Evolutionary conservation across 2,329 filamentous ascomycete species (phyloP), one percentile per base, ranked within the genome.

Genomic region (Akanthomyces lecanii): DNA sequence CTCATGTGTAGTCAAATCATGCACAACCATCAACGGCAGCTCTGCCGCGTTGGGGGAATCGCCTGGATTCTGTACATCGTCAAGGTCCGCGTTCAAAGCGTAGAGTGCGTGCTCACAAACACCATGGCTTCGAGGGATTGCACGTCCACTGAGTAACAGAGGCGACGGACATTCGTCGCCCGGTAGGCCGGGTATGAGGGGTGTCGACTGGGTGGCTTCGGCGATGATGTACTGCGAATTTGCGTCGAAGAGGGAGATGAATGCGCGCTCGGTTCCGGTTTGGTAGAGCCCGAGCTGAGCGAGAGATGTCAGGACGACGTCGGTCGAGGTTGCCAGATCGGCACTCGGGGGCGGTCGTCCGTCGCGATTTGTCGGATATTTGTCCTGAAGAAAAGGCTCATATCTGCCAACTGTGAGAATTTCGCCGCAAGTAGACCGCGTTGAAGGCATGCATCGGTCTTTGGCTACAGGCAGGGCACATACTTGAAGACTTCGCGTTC

Each of bases 221-320:
- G 81, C 81, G 18, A 85, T 71, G 23, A 85, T 71, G 65, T 82
- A 77, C 64, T 85, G 81, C 52, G 75, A 68, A 5, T 74, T 72
- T 5, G 70, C 71, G 65, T 83, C 82, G 64, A 85, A 83, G 21
- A 85, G 71, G 1, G 82, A 84, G 54, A 85, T 75, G 25, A 83
- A 67, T 18, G 75, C 72, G 36, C 81, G 76, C 23, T 73, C 69
- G 5, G 73, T 74, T n/a, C 76, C 72, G 4, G 83, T 71, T 16
- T 78, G 75, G 59, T 78, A 70, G 5, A 77, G 73, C 1, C 75
- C 81, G 5, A 84, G 74, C 67, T 84, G 80, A 23, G 81, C 81
- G 58, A 83, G 77, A 6, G 79, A 77, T 1, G 79, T 82, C 51
- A 85, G 73, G 57, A 71, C 71, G 11, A 72, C 66, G 60, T 81